Evolutionary conservation across 2,329 filamentous ascomycete species (phyloP), one percentile per base, ranked within the genome.

Genomic region (Xylogone sp.): DNA sequence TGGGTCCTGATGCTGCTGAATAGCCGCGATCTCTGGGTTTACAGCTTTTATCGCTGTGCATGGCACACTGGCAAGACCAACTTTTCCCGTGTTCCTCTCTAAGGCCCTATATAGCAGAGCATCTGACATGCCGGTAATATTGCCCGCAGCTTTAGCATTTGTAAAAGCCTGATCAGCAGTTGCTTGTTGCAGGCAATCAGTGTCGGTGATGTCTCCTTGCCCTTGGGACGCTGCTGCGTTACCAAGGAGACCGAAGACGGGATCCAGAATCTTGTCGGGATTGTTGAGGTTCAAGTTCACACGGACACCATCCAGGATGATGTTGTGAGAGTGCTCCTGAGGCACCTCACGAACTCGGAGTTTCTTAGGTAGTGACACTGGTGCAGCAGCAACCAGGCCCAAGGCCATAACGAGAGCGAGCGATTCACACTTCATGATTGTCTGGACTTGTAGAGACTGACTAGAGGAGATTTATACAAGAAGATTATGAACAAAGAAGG

Each of bases 1-100:
- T 22, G 84, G 82, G 64, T 88, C 84, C 69, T 88, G 83, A 68
- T 87, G 84, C 68, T 86, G 82, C 49, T 73, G 69, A 53, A 88
- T 65, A 43, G 81, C 81, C 22, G 75, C 78, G 60, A 88, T 85
- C 70, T 87, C 83, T 2, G 83, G 76, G 69, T 88, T 88, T 52
- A 74, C 72, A 16, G 84, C 80, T 42, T 68, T 71, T 61, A 76
- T 81, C 65, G 68, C 70, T 42, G 68, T 75, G 71, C 84, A 88
- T 46, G 76, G 67, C 27, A 75, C 78, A 45, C 78, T 83, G n/a
- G 74, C 75, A 43, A 73, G 67, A 46, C 82, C 83, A 54, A 86
- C 81, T 10, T 62, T 59, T 46, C 70, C 77, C 21, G 81, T 85
- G 69, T 86, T 86, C 51, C 81, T 76, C 72, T 86, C 83, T 20